Percentiles rank a stretch among this genome's conserved stretches.
These are phyloP conservation scores for Chytriomyces hyalinus DNA, from an alignment of 192 early-diverging fungal species.

Conservation along the genomic window DNA sequence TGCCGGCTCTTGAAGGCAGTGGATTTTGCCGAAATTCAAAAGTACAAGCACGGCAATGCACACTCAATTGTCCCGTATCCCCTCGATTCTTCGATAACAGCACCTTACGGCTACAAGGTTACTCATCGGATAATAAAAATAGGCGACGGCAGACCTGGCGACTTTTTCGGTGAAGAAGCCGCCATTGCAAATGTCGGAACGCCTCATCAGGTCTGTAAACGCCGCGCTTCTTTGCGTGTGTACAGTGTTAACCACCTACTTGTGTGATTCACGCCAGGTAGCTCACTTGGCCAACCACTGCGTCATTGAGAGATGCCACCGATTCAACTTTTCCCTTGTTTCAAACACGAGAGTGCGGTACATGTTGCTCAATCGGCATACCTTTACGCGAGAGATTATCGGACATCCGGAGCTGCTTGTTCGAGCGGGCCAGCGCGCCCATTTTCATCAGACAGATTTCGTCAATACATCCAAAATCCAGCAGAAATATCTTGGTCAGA, in stretches of 20 bases:
- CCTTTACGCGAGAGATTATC: slow-evolving; percentile 18
- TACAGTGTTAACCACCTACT: not conserved
- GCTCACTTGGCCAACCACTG: not conserved
- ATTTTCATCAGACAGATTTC: not conserved
- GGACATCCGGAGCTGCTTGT: slow-evolving; percentile 2
- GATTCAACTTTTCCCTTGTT: slow-evolving; percentile 27
- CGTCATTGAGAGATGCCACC: not conserved
- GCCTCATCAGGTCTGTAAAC: slow-evolving; percentile 14
- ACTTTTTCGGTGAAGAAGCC: slow-evolving; percentile 31
- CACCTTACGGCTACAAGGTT: slow-evolving; percentile 9
- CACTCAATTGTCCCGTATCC: slow-evolving; percentile 14
- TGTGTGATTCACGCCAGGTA: not conserved
- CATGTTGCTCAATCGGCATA: slow-evolving; percentile 16
- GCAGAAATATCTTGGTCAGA: slow-evolving; percentile 12
- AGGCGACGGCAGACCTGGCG: not conserved
- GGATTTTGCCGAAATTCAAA: slow-evolving; percentile 12
- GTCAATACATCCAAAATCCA: slow-evolving; percentile 15
- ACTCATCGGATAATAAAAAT: slow-evolving; percentile 4
- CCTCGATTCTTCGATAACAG: not conserved
- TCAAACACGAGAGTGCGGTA: slow-evolving; percentile 18
- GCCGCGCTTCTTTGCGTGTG: not conserved
- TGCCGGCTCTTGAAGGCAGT: slow-evolving; percentile 28
- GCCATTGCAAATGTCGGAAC: slow-evolving; percentile 36
- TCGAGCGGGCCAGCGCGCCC: slow-evolving; percentile 9
- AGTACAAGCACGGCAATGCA: slow-evolving; percentile 3